These are phyloP conservation scores for Linum tenue DNA, from an alignment of 345 rosid species.

Conservation along the genomic window DNA sequence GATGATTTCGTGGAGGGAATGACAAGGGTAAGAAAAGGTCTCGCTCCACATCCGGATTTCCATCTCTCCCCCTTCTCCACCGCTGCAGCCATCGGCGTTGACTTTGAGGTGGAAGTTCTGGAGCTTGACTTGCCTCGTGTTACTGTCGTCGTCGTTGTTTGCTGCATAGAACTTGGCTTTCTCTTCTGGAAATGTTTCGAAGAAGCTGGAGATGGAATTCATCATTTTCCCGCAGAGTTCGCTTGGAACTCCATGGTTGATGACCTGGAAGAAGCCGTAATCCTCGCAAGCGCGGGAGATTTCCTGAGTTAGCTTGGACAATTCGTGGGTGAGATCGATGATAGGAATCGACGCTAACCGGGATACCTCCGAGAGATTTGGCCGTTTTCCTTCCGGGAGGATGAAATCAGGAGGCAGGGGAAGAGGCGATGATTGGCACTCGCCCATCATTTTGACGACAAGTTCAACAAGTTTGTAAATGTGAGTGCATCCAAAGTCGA, in stretches of 20 bases:
- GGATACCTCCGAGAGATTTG: no score
- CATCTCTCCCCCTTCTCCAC: neutral
- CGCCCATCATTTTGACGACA: no score
- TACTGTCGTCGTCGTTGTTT: no score
- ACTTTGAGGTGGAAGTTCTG: neutral
- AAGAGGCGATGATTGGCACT: no score
- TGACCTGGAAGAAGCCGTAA: neutral
- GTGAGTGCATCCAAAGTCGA: no score
- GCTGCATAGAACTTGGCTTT: slow-evolving; percentile 3
- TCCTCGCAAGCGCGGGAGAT: neutral
- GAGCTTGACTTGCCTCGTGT: no score
- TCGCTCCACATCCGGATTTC: neutral
- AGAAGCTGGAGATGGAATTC: neutral
- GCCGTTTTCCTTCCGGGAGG: no score
- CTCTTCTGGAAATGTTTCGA: neutral
- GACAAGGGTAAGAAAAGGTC: neutral
- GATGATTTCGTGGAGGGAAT: neutral
- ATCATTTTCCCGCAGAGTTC: neutral
- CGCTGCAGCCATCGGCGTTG: no score
- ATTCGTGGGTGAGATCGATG: no score
- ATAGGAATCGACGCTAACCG: no score
- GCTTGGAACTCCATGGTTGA: neutral
- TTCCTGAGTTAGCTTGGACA: neutral
- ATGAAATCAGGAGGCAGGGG: no score
- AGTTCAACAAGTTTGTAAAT: no score